Percentiles rank a stretch among this genome's conserved stretches.
phyloP scores from a whole-genome alignment of 345 rosid species.

The Lepidium aucheri region DNA sequence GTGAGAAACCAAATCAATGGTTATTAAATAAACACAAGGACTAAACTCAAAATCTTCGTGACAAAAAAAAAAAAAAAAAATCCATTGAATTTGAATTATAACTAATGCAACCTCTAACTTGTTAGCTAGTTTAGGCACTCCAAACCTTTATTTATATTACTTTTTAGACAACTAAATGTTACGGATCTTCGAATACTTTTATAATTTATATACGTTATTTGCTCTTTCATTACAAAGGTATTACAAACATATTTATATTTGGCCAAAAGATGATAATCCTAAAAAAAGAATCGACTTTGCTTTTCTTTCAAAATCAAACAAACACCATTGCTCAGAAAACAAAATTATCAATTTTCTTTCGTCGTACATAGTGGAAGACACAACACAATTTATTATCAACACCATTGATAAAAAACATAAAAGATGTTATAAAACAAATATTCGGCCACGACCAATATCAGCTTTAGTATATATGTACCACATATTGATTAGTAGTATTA shows the following conservation, averaged over 20 bases:
- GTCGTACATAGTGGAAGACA: constrained; percentile 25
- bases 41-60: constrained; percentile 11
- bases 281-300: constrained; percentile 5
- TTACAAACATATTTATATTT: not conserved
- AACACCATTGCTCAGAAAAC: constrained; percentile 1
- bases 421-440: not conserved
- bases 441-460: not conserved
- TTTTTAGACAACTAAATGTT: not conserved
- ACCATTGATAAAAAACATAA: not conserved
- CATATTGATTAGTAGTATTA: too few species aligned
- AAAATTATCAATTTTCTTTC: not conserved
- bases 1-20: constrained; percentile 12
- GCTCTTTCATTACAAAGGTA: too few species aligned
- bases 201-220: too few species aligned
- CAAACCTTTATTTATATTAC: not conserved
- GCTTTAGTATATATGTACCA: too few species aligned
- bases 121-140: constrained; percentile 21
- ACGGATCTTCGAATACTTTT: too few species aligned
- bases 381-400: constrained; percentile 9
- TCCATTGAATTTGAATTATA: constrained; percentile 12
- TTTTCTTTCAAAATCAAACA: constrained; percentile 18
- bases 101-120: not conserved
- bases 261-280: constrained; percentile 20
- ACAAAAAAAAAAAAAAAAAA: too few species aligned
- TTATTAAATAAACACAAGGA: constrained; percentile 9